A percentile compares a stretch with the other conserved stretches of the same genome.
Conservation (phyloP, 768 basidiomycete genomes). For the Kwoniella heveanensis region DNA sequence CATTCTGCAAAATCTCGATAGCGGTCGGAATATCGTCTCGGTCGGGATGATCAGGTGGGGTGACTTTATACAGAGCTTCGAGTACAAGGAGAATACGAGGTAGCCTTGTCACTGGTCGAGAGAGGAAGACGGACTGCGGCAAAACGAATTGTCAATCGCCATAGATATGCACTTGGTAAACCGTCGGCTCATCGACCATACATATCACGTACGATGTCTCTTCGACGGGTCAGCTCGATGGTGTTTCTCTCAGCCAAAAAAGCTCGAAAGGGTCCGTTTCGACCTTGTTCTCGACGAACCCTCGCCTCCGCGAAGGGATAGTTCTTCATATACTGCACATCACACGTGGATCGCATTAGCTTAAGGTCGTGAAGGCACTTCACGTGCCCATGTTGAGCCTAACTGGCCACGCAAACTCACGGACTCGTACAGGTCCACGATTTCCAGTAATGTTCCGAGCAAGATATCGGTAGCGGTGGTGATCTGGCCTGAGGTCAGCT, state of each 20-base stretch:
- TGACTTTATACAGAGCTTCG: conserved; percentile 66
- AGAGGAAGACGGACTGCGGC: conserved; percentile 67
- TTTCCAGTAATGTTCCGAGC: conserved; percentile 36
- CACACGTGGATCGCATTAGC: background rate
- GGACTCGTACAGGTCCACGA: conserved; percentile 39
- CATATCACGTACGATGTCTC: conserved; percentile 56
- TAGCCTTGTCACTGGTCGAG: conserved; percentile 83
- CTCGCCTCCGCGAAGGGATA: conserved; percentile 82
- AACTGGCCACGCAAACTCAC: too few species aligned
- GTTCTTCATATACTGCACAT: conserved; percentile 57
- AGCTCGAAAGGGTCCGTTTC: conserved; percentile 67
- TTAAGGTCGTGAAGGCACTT: too few species aligned
- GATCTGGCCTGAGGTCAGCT: conserved; percentile 22
- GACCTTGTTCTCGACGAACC: conserved; percentile 73
- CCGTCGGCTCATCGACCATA: background rate
- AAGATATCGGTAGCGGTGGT: conserved; percentile 45
- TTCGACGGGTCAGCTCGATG: conserved; percentile 34
- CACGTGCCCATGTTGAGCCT: too few species aligned
- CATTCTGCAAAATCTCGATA: conserved; percentile 67
- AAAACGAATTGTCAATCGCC: too few species aligned
- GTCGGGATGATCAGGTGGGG: conserved; percentile 74
- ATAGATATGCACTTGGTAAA: too few species aligned
- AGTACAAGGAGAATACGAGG: conserved; percentile 76
- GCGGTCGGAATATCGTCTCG: conserved; percentile 74
- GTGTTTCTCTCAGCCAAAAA: conserved; percentile 61